phyloP scores from a whole-genome alignment of 768 basidiomycete species.

The Leucosporidium creatinivorum region DNA sequence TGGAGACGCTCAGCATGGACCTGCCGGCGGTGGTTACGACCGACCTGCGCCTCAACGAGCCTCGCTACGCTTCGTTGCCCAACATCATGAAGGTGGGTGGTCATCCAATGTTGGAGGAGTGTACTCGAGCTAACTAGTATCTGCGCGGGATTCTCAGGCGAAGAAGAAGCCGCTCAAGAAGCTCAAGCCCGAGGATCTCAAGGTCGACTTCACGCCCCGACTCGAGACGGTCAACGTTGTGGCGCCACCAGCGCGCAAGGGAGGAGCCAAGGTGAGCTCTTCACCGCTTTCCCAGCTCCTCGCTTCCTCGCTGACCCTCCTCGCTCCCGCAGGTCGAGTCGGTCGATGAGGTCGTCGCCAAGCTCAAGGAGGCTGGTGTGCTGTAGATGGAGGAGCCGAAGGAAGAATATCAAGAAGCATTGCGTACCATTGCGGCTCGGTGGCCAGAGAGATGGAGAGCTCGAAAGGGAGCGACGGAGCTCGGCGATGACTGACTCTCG shows the following conservation, averaged over 20 bases:
- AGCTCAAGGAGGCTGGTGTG: slow-evolving; percentile 77
- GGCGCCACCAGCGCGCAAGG: slow-evolving; percentile 82
- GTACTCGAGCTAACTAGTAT: no score
- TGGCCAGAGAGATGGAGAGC: no score
- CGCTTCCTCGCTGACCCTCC: neutral
- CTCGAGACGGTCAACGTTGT: slow-evolving; percentile 79
- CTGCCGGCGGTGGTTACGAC: slow-evolving; percentile 85
- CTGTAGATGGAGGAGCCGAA: slow-evolving; percentile 30
- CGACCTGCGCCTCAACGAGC: slow-evolving; percentile 76
- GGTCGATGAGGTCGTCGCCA: slow-evolving; percentile 81
- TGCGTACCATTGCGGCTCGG: no score
- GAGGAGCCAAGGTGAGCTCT: slow-evolving; percentile 72
- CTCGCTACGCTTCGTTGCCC: slow-evolving; percentile 92
- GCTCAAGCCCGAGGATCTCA: slow-evolving; percentile 66
- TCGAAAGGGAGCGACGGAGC: no score
- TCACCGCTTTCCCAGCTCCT: neutral
- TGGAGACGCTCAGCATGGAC: slow-evolving; percentile 68
- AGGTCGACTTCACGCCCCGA: slow-evolving; percentile 71
- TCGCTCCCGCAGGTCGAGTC: slow-evolving; percentile 53
- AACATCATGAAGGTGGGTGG: slow-evolving; percentile 73
- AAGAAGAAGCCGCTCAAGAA: slow-evolving; percentile 96
- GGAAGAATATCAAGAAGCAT: no score
- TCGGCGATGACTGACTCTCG: no score
- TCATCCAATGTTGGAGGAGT: neutral
- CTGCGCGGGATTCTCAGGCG: slow-evolving; percentile 47